A percentile compares a stretch with the other conserved stretches of the same genome.
Evolutionary conservation across 176 grass and related monocot genomes (phyloP).

Genomic region (Rhipidocladum racemiflorum): DNA sequence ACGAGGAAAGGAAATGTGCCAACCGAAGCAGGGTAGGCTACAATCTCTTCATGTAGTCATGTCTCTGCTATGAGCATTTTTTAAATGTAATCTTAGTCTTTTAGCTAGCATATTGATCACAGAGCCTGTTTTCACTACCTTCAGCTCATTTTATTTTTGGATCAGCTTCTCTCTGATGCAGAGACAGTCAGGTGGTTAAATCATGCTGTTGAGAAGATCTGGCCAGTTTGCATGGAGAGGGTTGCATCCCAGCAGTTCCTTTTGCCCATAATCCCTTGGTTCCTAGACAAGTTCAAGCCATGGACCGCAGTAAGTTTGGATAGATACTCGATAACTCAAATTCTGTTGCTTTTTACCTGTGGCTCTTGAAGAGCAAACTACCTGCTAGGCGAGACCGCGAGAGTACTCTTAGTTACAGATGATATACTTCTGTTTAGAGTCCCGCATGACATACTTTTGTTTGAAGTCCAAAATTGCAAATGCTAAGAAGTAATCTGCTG

Average conservation of each 20-base stretch:
- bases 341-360: not conserved
- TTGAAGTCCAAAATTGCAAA: not conserved
- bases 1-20: conserved; percentile 75
- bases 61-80: not conserved
- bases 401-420: no score
- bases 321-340: not conserved
- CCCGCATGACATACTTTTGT: not conserved
- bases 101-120: not conserved
- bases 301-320: conserved; percentile 76
- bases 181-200: conserved; percentile 96
- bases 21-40: conserved; percentile 73
- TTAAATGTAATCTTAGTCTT: not conserved
- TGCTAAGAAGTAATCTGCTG: not conserved
- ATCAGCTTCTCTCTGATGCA: conserved; percentile 92
- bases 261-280: conserved; percentile 95
- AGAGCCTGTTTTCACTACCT: not conserved
- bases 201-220: conserved; percentile 87
- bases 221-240: conserved; percentile 94
- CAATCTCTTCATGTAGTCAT: conserved; percentile 4
- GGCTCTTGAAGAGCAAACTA: not conserved
- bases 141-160: conserved; percentile 9
- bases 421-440: not conserved
- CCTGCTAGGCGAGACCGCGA: no score
- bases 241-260: conserved; percentile 87
- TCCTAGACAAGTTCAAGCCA: conserved; percentile 94